Percentiles rank a stretch among this genome's conserved stretches.
These are phyloP conservation scores for Coprinopsis sp. DNA, from an alignment of 768 basidiomycete species.

Conservation along the genomic window DNA sequence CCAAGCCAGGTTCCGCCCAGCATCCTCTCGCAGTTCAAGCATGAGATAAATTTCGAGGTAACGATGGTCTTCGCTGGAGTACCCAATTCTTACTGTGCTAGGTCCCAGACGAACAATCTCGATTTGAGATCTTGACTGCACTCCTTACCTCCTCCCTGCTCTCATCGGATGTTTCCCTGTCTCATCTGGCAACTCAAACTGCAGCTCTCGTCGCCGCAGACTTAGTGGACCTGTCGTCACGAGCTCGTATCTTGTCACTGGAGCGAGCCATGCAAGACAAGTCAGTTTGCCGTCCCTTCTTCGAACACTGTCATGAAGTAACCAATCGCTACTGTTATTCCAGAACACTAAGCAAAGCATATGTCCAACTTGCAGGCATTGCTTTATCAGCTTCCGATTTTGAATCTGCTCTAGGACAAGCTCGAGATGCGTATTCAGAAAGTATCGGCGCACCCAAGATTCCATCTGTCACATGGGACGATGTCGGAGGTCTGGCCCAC, in stretches of 20 bases:
- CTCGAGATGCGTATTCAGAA: constrained; percentile 77
- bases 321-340: background rate
- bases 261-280: constrained; percentile 34
- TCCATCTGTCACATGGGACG: constrained; percentile 94
- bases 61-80: constrained; percentile 4
- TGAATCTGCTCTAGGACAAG: constrained; percentile 62
- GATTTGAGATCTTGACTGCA: constrained; percentile 54
- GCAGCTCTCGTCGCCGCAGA: constrained; percentile 87
- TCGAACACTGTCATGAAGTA: constrained; percentile 1
- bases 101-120: constrained; percentile 78
- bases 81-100: constrained; percentile 23
- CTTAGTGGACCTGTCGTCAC: constrained; percentile 61
- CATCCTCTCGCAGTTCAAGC: constrained; percentile 75
- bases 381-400: constrained; percentile 61
- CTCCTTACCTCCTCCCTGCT: constrained; percentile 39
- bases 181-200: constrained; percentile 73
- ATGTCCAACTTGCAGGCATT: constrained; percentile 35
- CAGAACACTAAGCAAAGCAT: constrained; percentile 20
- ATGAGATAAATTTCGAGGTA: constrained; percentile 76
- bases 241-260: constrained; percentile 53
- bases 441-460: constrained; percentile 97
- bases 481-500: constrained; percentile 84
- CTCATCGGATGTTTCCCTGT: constrained; percentile 76
- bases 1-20: constrained; percentile 57
- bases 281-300: constrained; percentile 26